Base-by-base conservation (phyloP, 2,329 filamentous ascomycete genomes). In the Ophiostoma quercus region DNA sequence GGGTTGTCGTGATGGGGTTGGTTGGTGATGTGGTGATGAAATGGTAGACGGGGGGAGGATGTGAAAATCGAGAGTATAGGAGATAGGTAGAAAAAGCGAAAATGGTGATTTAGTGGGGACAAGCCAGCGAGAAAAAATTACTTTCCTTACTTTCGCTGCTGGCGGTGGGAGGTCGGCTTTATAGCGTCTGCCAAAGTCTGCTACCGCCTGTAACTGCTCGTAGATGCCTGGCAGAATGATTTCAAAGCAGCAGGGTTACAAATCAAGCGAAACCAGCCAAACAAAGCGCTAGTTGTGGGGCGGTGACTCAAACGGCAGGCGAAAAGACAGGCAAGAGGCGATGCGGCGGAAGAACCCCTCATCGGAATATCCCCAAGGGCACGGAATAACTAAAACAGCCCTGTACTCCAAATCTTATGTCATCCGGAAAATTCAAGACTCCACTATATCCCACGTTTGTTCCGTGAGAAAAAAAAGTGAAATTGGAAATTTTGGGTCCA, bases 1-100 rank as follows among this genome's bases (percentile, higher is more conserved):
- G 60, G 68, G 54, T 66, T 51, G 78, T 57, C 51, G 51, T 75
- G 76, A 74, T 78, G 76, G 74, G 74, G 76, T 76, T 67, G 65
- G 67, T 69, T 51, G 67, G 34, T 68, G 67, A 41, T 62, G 65
- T 71, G 65, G 51, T 68, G 65, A 69, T 69, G 63, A 41, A 67
- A 57, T 67, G 63, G 12, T 67, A 41, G 51, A 67, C 62, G 60
- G 67, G 57, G 37, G 62, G 41, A 63, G 39, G 51, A 62, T 43
- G 39, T 39, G 47, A 66, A 68, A 32, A 66, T 47, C 6, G 34
- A 51, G 39, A 12, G 39, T 41, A 39, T 19, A 25, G 66, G 57
- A 78, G 77, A 77, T 76, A 63, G 65, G 65, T 66, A 66, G 65
- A 66, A 66, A 66, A 43, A 43, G 65, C 37, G 54, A 69, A 71